phyloP scores from a whole-genome alignment of 768 basidiomycete genomes.

The Russula lepida region DNA sequence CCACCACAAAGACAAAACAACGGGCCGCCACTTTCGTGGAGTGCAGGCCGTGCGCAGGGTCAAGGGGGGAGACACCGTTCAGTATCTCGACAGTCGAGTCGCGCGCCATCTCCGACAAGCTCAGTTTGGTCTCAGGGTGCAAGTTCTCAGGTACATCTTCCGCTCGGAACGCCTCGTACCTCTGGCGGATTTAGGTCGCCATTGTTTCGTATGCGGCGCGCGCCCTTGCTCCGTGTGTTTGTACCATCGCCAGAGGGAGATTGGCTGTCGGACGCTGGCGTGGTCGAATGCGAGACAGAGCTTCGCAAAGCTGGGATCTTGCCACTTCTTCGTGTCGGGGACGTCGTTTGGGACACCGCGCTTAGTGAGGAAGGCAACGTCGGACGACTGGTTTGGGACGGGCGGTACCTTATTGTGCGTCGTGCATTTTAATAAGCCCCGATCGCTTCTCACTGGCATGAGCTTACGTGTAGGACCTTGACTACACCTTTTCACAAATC shows the following conservation, averaged over 20 bases:
- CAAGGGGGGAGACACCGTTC: conserved; percentile 8
- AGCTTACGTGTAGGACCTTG: conserved; percentile 53
- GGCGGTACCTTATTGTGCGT: conserved; percentile 77
- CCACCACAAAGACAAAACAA: neutral
- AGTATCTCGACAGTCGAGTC: conserved; percentile 43
- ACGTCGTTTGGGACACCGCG: conserved; percentile 82
- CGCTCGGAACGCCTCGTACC: conserved; percentile 2
- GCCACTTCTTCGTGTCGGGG: conserved; percentile 59
- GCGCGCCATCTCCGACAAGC: conserved; percentile 57
- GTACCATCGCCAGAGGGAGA: conserved; percentile 82
- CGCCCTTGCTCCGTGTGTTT: conserved; percentile 71
- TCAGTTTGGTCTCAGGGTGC: conserved; percentile 41
- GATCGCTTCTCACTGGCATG: neutral
- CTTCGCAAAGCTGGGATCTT: conserved; percentile 58
- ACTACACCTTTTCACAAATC: conserved; percentile 67
- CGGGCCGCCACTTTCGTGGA: conserved; percentile 20
- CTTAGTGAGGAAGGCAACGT: conserved; percentile 81
- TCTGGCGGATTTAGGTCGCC: conserved; percentile 50
- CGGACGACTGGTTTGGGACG: conserved; percentile 82
- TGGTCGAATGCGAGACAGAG: conserved; percentile 78
- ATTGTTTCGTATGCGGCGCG: conserved; percentile 59
- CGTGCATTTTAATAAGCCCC: conserved; percentile 11
- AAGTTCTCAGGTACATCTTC: conserved; percentile 24
- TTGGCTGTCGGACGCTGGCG: conserved; percentile 76
- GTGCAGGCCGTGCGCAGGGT: conserved; percentile 13